Evolutionary conservation across 2,329 filamentous ascomycete species (phyloP), one percentile per base, ranked within the genome.

Genomic region (Penicillium concentricum): DNA sequence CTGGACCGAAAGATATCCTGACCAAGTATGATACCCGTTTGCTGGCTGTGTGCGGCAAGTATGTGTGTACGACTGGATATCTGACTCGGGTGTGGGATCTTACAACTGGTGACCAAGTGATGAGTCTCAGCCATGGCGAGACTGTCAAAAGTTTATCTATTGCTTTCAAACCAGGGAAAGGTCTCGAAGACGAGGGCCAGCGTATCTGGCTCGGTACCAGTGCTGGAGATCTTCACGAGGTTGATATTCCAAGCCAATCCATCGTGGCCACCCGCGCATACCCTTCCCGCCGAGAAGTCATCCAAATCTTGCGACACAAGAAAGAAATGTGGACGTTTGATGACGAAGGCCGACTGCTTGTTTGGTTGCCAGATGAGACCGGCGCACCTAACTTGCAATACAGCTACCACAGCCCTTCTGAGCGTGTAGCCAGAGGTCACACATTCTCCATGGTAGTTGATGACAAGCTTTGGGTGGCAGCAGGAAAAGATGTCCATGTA

Each of bases 281-380:
- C 2, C 94, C 97, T 67, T 85, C 87, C 8, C 86, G 90, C 41
- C 83, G 86, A 59, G 90, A 96, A 64, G 84, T 99, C 49, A 84
- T 90, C 61, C 91, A 87, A 66, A 96, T 99, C 41, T 89, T 91
- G 69, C 86, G 94, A 38, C 89, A 95, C 72, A 88, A 86, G 60
- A 91, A 91, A 63, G 90, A 97, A 68, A 84, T 99, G 72, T 99
- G 94, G 94, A 92, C 92, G 0, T 74, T 99, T 46, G 94, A 97
- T 70, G 92, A 97, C 61, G 86, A 89, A 45, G 94, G 94, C 12
- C 90, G 89, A 44, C 78, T 99, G 15, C 87, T 91, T 63, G 84
- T 97, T 5, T 99, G 94, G 94, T 87, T 85, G 1, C 87, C 92
- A 4, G 90, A 92, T 66, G 81, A 85, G 44, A 84, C 84, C 6